Base-by-base conservation (phyloP, 1,284 basidiomycete genomes). In the Xanthoconium separans region DNA sequence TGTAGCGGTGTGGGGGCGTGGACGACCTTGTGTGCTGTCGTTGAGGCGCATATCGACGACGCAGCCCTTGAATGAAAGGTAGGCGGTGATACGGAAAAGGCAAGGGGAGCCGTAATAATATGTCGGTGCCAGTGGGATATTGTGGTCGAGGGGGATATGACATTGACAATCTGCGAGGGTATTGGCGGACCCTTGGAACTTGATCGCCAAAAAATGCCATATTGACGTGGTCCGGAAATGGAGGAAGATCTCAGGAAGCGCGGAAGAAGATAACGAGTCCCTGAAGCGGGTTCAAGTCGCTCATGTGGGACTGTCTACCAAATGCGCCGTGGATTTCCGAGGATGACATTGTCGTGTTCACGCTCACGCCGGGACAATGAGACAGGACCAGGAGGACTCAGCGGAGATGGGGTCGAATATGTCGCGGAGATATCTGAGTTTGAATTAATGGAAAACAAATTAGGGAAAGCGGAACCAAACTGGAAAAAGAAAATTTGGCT, bases 401-500 rank as follows among this genome's bases (percentile, higher is more conserved):
- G 56, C 29, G 51, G 45, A 43, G 27, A 55, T 39, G 61, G 44
- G 11, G 18, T 40, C 27, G 50, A 44, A 45, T 47, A 48, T 13
- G 27, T 72, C 70, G 66, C 66, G 59, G 66, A 66, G 69, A 40
- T 55, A 0, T 36, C 69, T 51, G 66, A 48, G 69, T 45, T 36
- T 58, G 0, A 71, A 71, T 45, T n/a, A 1, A 39, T 40, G 9
- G 34, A 34, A 46, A 46, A 41, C 59, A 40, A 56, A 61, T 52
- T 6, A 53, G 61, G 61, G 31, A 61, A 55, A 58, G 51, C 69
- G 70, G 70, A 70, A 57, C 59, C 56, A 69, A 56, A 70, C 64
- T 54, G 51, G 66, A 68, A 59, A 65, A 54, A 59, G 60, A 69
- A 58, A 65, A 48, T 70, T 66, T 68, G 62, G 64, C 53, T 69